phyloP scores from a whole-genome alignment of 257 asterid genomes.

The Solanum tarijense region DNA sequence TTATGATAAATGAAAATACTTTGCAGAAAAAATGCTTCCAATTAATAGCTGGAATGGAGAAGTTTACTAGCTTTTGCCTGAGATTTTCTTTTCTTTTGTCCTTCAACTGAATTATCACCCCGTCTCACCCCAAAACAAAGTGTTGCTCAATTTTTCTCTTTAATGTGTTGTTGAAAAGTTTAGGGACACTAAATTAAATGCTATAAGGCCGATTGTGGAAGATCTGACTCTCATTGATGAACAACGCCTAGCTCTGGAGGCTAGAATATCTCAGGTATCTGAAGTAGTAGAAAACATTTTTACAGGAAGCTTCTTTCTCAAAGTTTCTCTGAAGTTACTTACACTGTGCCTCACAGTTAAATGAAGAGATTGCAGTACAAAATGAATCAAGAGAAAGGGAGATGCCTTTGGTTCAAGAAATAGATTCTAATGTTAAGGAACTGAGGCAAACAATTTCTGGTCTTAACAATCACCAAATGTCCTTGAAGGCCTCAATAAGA shows the following conservation, averaged over 20 bases:
- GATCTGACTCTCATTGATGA: conserved; percentile 46
- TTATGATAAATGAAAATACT: neutral
- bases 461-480: conserved; percentile 69
- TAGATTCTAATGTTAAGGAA: neutral
- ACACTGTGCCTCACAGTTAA: conserved; percentile 1
- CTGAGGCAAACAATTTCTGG: conserved; percentile 48
- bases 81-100: neutral
- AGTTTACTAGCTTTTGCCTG: neutral
- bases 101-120: neutral
- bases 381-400: neutral
- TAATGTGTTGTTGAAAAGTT: neutral
- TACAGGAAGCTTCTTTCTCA: neutral
- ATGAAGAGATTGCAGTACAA: neutral
- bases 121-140: neutral
- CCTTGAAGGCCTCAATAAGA: conserved; percentile 51
- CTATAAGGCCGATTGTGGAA: conserved; percentile 38
- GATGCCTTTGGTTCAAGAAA: neutral
- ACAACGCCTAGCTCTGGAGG: conserved; percentile 35
- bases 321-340: neutral
- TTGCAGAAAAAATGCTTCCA: neutral
- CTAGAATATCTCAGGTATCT: conserved; percentile 49
- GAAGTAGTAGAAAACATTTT: neutral
- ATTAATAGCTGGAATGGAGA: neutral
- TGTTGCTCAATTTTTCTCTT: neutral
- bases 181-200: conserved; percentile 42